Evolutionary conservation across 2,329 filamentous ascomycete species (phyloP).

Genomic region (Rutstroemia sp.): DNA sequence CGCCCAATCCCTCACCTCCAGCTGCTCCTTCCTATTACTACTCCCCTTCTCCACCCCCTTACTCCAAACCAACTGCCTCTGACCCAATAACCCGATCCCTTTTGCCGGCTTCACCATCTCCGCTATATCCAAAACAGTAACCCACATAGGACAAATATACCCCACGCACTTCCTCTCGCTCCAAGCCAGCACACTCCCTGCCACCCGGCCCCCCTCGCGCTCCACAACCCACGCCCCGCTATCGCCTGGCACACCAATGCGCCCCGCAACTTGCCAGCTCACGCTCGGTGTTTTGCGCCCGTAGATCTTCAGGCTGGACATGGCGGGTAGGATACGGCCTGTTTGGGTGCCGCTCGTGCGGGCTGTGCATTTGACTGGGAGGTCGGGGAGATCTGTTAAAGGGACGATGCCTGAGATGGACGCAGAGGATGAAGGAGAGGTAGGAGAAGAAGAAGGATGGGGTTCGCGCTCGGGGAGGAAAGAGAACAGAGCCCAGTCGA

Average conservation of each 20-base stretch:
- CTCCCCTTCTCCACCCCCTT: background rate
- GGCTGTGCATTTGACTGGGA: conserved; percentile 80
- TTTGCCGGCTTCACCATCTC: conserved; percentile 60
- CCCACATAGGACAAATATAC: conserved; percentile 93
- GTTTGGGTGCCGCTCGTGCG: conserved; percentile 78
- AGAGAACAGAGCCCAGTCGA: conserved; percentile 90
- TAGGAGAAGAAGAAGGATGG: conserved; percentile 61
- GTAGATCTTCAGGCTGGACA: conserved; percentile 81
- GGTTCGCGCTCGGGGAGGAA: conserved; percentile 53
- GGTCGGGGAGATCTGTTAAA: conserved; percentile 57
- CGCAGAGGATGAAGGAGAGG: conserved; percentile 31
- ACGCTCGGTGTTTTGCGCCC: conserved; percentile 75
- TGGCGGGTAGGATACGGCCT: conserved; percentile 67
- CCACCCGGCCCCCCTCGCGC: conserved; percentile 76
- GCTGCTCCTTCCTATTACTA: background rate
- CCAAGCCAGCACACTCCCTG: conserved; percentile 87
- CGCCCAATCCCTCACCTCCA: background rate
- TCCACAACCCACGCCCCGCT: conserved; percentile 91
- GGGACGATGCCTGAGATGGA: conserved; percentile 51
- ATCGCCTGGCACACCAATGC: conserved; percentile 71
- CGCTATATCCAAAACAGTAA: conserved; percentile 78
- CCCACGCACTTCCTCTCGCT: conserved; percentile 72
- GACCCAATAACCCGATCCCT: conserved; percentile 64
- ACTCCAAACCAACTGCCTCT: conserved; percentile 27
- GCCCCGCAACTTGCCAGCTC: conserved; percentile 52